Evolutionary conservation across 2,329 filamentous ascomycete species (phyloP), one percentile per base, ranked within the genome.

Genomic region (Curvularia sp.): DNA sequence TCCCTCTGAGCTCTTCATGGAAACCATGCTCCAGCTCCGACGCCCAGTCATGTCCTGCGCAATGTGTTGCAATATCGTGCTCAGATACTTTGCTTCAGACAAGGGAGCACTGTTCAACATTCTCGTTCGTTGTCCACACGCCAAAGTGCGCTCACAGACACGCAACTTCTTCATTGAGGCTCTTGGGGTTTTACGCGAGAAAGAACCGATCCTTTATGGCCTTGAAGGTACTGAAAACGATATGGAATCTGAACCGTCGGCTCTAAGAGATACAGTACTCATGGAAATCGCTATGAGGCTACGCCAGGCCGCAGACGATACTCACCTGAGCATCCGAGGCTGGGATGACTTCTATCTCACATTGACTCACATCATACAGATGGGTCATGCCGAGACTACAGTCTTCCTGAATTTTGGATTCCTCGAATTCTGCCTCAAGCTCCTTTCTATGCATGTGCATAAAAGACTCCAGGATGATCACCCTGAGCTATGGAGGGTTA

Each of bases 81-180:
- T 90, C 53, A 79, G 85, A 44, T 92, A 90, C 80, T 85, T 90
- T 57, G 75, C 76, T 28, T 72, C 77, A 3, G 83, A 86, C 28
- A 82, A 82, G 0, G 82, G 84, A 24, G 81, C 85, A 3, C 78
- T 93, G n/a, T 83, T 86, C 39, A 86, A 88, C 62, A 73, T 94
- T 35, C 73, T 93, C 2, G 31, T 79, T 44, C 69, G 70, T 46
- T 73, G 68, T 48, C 54, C 63, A 6, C 67, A 75, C 42, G 42
- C 61, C 33, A 73, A 67, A 47, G 60, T 78, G 33, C 73, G 75
- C 41, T 61, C 67, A 30, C 68, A 68, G 30, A 69, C 62, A 8
- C 67, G 69, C 10, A 52, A 61, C n/a, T 65, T 77, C 38, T 44
- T 78, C 12, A 55, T 76, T 13, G 71, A 75, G 8, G 60, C 71